These are phyloP conservation scores for Pythium diclinum DNA, from an alignment of 352 stramenopile species.

Conservation along the genomic window DNA sequence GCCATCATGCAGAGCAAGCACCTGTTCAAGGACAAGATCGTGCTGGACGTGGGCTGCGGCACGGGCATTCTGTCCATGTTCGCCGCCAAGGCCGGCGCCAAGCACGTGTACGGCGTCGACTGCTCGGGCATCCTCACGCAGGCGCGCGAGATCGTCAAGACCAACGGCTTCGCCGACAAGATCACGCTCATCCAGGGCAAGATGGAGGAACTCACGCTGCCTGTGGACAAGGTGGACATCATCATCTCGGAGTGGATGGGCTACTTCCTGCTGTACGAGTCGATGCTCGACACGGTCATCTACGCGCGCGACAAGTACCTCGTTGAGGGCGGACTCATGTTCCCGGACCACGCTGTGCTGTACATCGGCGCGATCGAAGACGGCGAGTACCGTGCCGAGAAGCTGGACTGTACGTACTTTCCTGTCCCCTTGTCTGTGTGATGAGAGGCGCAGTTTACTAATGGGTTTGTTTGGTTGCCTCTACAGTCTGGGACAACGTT, in stretches of 20 bases:
- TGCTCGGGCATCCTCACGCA: slow-evolving; percentile 94
- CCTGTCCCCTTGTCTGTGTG: slow-evolving; percentile 3
- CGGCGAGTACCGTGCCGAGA: slow-evolving; percentile 92
- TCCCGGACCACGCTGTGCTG: slow-evolving; percentile 95
- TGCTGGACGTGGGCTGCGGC: slow-evolving; percentile 96
- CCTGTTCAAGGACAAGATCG: slow-evolving; percentile 96
- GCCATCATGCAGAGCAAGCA: slow-evolving; percentile 96
- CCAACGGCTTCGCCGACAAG: slow-evolving; percentile 91
- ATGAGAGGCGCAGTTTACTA: background rate
- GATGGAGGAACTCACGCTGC: slow-evolving; percentile 90
- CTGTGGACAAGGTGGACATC: slow-evolving; percentile 94
- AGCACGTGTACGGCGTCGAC: slow-evolving; percentile 94
- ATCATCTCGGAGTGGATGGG: slow-evolving; percentile 99
- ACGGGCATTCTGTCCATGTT: slow-evolving; percentile 98
- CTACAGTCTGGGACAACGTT: slow-evolving; percentile 96
- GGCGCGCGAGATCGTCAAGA: slow-evolving; percentile 92
- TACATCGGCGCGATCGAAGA: slow-evolving; percentile 97
- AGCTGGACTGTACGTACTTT: slow-evolving; percentile 81
- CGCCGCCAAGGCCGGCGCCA: slow-evolving; percentile 90
- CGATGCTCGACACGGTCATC: slow-evolving; percentile 97
- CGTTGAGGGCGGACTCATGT: slow-evolving; percentile 90
- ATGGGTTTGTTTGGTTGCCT: background rate
- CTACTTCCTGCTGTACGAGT: slow-evolving; percentile 98
- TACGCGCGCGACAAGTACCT: slow-evolving; percentile 97
- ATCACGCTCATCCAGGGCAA: slow-evolving; percentile 96